A percentile compares a stretch with the other conserved stretches of the same genome.
These are phyloP conservation scores for Aspergillus nanangensis DNA, from an alignment of 495 filamentous ascomycete species.

Conservation along the genomic window DNA sequence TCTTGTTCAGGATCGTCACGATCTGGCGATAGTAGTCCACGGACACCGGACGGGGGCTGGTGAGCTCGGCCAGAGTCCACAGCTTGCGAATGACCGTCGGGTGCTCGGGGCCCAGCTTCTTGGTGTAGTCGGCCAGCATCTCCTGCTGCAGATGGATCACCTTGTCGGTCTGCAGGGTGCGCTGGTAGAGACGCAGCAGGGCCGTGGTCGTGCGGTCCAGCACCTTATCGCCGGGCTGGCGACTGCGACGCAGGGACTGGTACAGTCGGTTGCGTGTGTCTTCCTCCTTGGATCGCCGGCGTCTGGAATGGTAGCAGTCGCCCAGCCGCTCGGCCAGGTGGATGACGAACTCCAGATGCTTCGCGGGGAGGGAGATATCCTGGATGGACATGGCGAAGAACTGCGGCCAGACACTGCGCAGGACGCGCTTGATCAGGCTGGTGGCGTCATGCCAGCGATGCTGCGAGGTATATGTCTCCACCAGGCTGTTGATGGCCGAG, in stretches of 20 bases:
- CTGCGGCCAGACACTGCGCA: constrained; percentile 28
- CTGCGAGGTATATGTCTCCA: constrained; percentile 27
- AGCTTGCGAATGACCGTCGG: constrained; percentile 29
- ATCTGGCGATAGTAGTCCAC: constrained; percentile 37
- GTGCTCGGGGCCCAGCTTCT: constrained; percentile 26
- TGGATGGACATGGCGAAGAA: constrained; percentile 29
- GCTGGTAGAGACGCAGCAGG: constrained; percentile 27
- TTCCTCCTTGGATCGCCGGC: constrained; percentile 30
- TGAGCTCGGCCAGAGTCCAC: constrained; percentile 32
- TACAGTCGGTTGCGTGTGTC: constrained; percentile 32
- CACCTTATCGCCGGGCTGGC: constrained; percentile 27
- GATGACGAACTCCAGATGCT: constrained; percentile 24
- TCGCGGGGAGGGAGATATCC: constrained; percentile 25
- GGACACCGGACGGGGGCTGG: constrained; percentile 25
- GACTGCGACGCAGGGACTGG: constrained; percentile 21
- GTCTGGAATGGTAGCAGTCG: constrained; percentile 33
- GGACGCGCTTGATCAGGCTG: constrained; percentile 26
- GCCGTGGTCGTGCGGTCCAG: constrained; percentile 21
- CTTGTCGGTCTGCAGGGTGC: constrained; percentile 29
- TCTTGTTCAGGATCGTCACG: constrained; percentile 30
- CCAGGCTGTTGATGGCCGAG: constrained; percentile 22
- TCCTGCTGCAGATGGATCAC: constrained; percentile 27
- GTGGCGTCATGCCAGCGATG: constrained; percentile 39
- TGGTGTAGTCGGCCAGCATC: constrained; percentile 26
- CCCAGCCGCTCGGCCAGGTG: constrained; percentile 25